A percentile compares a stretch with the other conserved stretches of the same genome.
Conservation (phyloP, 148 eudicot genomes). For the Amaranthus palmeri region DNA sequence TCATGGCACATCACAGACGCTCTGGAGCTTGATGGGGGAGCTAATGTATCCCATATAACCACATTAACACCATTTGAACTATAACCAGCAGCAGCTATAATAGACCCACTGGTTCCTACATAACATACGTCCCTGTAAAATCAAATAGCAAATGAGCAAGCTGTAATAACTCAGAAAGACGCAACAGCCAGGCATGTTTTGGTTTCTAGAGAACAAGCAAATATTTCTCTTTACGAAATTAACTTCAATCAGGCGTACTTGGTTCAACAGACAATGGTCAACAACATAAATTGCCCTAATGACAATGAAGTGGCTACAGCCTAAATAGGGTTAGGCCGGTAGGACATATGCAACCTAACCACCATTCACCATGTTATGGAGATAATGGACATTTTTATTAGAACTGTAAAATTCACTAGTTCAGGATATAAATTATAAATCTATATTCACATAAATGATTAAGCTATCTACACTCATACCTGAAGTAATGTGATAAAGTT, state of each 20-base stretch:
- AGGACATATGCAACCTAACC: too few relatives aligned
- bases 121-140: conserved; percentile 77
- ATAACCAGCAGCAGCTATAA: conserved; percentile 89
- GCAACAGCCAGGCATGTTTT: conserved; percentile 6
- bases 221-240: too few relatives aligned
- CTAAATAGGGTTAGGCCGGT: too few relatives aligned
- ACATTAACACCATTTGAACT: conserved; percentile 84
- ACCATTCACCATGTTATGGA: too few relatives aligned
- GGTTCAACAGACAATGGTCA: too few relatives aligned
- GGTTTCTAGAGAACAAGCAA: too few relatives aligned
- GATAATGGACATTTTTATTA: neutral
- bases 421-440: neutral
- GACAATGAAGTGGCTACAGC: too few relatives aligned
- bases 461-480: neutral
- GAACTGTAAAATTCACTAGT: neutral
- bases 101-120: conserved; percentile 89
- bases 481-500: neutral
- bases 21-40: conserved; percentile 86
- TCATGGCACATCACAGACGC: conserved; percentile 99
- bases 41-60: conserved; percentile 95
- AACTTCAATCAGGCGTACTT: too few relatives aligned
- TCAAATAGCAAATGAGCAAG: conserved; percentile 9
- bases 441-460: neutral
- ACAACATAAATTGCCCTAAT: too few relatives aligned
- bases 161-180: conserved; percentile 1